Evolutionary conservation across 2,329 filamentous ascomycete genomes (phyloP), one percentile per base, ranked within the genome.

Genomic region (Exophiala spinifera): DNA sequence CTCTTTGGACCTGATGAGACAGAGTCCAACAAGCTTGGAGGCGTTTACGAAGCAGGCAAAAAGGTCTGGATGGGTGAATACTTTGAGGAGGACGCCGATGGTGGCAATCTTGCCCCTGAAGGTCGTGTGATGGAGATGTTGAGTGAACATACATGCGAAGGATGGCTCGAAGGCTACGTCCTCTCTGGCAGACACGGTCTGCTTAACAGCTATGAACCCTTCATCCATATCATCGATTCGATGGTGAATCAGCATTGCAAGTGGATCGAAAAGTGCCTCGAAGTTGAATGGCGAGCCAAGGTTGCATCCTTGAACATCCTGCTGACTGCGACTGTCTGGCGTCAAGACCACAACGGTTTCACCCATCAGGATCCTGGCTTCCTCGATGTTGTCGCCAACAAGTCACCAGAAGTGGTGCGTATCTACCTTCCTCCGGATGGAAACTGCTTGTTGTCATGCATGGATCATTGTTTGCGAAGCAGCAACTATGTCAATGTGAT

Each of bases 221-320:
- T 91, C 67, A 88, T 91, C 55, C 87, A 91, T 66, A 83, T 91
- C 64, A 89, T 91, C 64, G 87, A 91, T 70, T 89, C 85, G 1
- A 91, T 91, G 87, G 87, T 91, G 56, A 90, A 89, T 69, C 87
- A 89, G 74, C 87, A 91, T 72, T 89, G 86, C 76, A 91, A 91
- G 70, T 91, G 87, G 87, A 80, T 91, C 47, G 87, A 91, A 69
- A 91, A 91, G 73, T 88, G 84, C 61, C 75, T 84, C n/a, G 87
- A 91, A 66, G 84, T 91, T 17, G 83, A 87, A 64, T 91, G 88
- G 88, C 83, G 88, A 48, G 81, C 77, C 63, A 85, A 85, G 69
- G 75, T 91, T 10, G 80, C 87, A 7, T 90, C 87, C 0, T 81
- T 91, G 63, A 91, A 91, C 73, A 90, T 91, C 61, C 79, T 91